Conservation (phyloP, 23 red algal species). For the Gracilaria domingensis region DNA sequence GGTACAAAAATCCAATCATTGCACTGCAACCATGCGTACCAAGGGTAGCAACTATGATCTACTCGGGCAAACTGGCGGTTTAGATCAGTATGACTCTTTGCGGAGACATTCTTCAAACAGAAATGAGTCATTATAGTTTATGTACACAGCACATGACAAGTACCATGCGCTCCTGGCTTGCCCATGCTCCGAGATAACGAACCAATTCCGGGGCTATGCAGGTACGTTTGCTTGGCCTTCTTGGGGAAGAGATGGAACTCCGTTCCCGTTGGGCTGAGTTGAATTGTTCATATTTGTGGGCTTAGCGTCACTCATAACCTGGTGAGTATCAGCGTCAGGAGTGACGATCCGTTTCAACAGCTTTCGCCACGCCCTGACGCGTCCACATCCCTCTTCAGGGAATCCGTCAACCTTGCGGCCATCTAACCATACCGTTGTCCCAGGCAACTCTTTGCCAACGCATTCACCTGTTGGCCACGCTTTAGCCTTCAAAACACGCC, state of each 20-base stretch:
- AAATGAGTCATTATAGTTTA: background rate
- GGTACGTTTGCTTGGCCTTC: background rate
- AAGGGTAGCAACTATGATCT: no score
- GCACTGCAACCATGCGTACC: no score
- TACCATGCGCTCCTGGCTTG: background rate
- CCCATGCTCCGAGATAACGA: background rate
- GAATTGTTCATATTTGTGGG: background rate
- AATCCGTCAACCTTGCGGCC: slow-evolving; percentile 61
- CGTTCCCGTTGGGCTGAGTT: background rate
- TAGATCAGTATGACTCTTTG: background rate
- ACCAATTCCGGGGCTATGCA: background rate
- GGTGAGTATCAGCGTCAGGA: background rate
- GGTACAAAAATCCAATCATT: no score
- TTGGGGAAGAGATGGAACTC: background rate
- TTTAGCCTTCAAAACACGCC: slow-evolving; percentile 57
- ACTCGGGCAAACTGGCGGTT: background rate
- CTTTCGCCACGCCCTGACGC: slow-evolving; percentile 54
- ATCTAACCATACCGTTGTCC: slow-evolving; percentile 67
- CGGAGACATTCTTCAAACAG: background rate
- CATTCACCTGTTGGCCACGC: slow-evolving; percentile 69
- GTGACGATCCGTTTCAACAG: slow-evolving; percentile 47
- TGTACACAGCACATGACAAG: background rate
- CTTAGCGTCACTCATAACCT: background rate
- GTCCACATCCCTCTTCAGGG: slow-evolving; percentile 44
- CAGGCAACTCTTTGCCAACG: slow-evolving; percentile 59